phyloP scores from a whole-genome alignment of 2,329 filamentous ascomycete species.

The Alternaria novae-zelandiae region DNA sequence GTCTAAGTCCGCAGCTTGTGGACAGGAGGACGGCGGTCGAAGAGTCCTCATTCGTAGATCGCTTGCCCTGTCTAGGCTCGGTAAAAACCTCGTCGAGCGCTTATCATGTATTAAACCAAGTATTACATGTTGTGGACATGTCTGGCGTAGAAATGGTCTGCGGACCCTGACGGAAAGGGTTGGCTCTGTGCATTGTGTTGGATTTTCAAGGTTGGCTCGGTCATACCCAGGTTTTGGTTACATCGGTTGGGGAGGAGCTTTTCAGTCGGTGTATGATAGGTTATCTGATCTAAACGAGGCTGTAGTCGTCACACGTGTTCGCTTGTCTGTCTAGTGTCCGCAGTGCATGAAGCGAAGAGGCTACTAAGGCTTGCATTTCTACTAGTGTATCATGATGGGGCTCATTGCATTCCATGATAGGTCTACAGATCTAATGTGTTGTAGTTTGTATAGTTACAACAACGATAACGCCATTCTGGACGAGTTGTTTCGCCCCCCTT shows the following conservation, averaged over 20 bases:
- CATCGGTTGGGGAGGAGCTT: neutral
- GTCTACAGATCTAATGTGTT: neutral
- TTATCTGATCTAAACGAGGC: slow-evolving; percentile 3
- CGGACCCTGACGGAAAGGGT: neutral
- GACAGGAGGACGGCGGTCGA: slow-evolving; percentile 35
- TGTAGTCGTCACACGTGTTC: slow-evolving; percentile 20
- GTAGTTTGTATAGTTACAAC: neutral
- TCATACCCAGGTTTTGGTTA: slow-evolving; percentile 6
- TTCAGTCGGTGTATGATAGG: slow-evolving; percentile 17
- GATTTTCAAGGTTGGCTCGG: neutral
- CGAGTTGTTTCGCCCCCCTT: neutral
- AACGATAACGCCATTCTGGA: neutral
- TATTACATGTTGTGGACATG: slow-evolving; percentile 11
- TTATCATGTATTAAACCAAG: slow-evolving; percentile 22
- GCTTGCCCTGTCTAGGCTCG: slow-evolving; percentile 6
- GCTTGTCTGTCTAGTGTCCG: slow-evolving; percentile 30
- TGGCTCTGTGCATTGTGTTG: neutral
- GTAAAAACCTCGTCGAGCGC: slow-evolving; percentile 1
- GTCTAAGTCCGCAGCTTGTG: slow-evolving; percentile 47
- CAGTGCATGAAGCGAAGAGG: slow-evolving; percentile 23
- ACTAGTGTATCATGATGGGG: neutral
- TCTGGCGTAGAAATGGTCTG: neutral
- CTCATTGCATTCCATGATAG: neutral
- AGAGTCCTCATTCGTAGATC: slow-evolving; percentile 23
- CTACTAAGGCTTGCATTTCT: slow-evolving; percentile 9